A percentile compares a stretch with the other conserved stretches of the same genome.
Conservation (phyloP, 2,329 filamentous ascomycete species). For the Ilyonectria mors-panacis region DNA sequence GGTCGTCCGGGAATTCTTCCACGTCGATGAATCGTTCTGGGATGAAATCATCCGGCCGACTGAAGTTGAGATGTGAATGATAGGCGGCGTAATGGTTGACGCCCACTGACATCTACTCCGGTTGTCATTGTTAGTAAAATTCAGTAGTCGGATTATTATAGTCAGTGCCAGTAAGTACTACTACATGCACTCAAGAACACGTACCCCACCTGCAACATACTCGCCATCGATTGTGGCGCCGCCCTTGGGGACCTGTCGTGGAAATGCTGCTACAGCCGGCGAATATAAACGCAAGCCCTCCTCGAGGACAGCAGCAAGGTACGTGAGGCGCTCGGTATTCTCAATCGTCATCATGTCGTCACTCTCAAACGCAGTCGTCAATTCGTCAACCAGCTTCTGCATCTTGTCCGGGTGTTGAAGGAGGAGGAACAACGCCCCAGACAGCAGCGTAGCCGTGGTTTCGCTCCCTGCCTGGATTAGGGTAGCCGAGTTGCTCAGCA, state of each 20-base stretch:
- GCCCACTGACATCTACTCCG: constrained; percentile 25
- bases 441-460: constrained; percentile 32
- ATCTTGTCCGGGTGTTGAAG: constrained; percentile 14
- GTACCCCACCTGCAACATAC: constrained; percentile 28
- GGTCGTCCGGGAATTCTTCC: constrained; percentile 23
- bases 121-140: constrained; percentile 7
- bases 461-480: constrained; percentile 32
- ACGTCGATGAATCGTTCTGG: constrained; percentile 28
- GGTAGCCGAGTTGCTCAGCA: constrained; percentile 30
- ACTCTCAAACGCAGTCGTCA: constrained; percentile 13
- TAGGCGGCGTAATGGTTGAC: constrained; percentile 34
- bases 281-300: constrained; percentile 33
- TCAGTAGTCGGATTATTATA: background rate
- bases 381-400: constrained; percentile 23
- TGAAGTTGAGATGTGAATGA: constrained; percentile 28
- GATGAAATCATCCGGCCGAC: constrained; percentile 23
- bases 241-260: constrained; percentile 18
- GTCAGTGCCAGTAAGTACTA: background rate
- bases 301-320: constrained; percentile 28
- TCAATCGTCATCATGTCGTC: constrained; percentile 28
- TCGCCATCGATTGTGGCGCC: constrained; percentile 30
- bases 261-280: constrained; percentile 30
- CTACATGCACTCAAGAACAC: constrained; percentile 8
- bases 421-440: constrained; percentile 27
- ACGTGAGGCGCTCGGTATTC: constrained; percentile 23